These are phyloP conservation scores for Fistulifera pelliculosa DNA, from an alignment of 108 stramenopile genomes.

Conservation along the genomic window DNA sequence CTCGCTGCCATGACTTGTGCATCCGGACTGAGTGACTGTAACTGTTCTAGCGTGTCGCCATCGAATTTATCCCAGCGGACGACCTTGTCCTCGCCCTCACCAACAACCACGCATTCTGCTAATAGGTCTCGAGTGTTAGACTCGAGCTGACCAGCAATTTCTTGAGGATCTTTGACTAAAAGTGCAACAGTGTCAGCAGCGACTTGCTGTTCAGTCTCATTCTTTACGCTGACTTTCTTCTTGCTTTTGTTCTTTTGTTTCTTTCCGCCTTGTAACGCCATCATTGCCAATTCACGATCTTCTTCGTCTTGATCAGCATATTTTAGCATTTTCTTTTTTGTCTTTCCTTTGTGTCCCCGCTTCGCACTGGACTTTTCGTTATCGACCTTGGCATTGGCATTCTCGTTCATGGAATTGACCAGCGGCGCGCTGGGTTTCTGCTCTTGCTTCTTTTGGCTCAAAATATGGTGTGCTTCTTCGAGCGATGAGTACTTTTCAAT, in stretches of 20 bases:
- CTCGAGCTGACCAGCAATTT: conserved; percentile 41
- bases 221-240: conserved; percentile 13
- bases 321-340: conserved; percentile 62
- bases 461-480: conserved; percentile 27
- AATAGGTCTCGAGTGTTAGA: conserved; percentile 37
- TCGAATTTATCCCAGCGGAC: conserved; percentile 85
- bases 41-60: conserved; percentile 69
- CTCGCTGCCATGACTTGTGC: conserved; percentile 53
- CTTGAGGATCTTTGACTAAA: conserved; percentile 50
- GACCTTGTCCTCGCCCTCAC: conserved; percentile 6
- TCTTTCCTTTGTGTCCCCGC: conserved; percentile 62
- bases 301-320: conserved; percentile 97
- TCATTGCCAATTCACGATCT: conserved; percentile 85
- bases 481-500: conserved; percentile 67
- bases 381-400: conserved; percentile 23
- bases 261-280: conserved; percentile 71
- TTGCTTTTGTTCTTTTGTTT: conserved; percentile 41
- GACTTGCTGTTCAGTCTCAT: conserved; percentile 50
- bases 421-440: background rate
- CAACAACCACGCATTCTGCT: conserved; percentile 48
- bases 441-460: conserved; percentile 20
- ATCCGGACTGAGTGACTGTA: conserved; percentile 43
- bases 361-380: conserved; percentile 13
- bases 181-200: conserved; percentile 61
- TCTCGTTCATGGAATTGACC: background rate